Base-by-base conservation (phyloP, 2,329 filamentous ascomycete genomes). In the Hypoxylon sp. region DNA sequence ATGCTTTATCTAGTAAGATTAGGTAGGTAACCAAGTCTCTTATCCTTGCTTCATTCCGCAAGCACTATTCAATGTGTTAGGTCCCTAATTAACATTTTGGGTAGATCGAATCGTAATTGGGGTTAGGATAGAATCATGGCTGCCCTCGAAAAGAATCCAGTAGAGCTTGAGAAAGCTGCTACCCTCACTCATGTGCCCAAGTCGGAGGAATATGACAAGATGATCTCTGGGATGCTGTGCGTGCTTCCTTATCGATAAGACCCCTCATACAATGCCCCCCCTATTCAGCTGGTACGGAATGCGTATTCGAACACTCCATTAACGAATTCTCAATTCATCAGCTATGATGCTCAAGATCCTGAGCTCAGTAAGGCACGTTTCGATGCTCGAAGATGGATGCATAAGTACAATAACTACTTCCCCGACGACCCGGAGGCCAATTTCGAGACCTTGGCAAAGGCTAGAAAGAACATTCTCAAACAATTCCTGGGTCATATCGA, bases 201-300 rank as follows among this genome's bases (percentile, higher is more conserved):
- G 81, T 85, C 86, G 65, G 87, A 89, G 6, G 85, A 89, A 66
- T 90, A 89, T 59, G 86, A 90, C 74, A 87, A 86, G 74, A 90
- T 90, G 87, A 86, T 90, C 52, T 90, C 87, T 0, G 87, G 88
- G 29, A 87, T 90, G 81, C 80, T 89, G 86, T 88, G 76, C 71
- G 82, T 75, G n/a, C 13, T 33, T n/a, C 5, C 5, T 47, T 10
- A 13, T 26, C 3, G 17, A 53, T 44, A 8, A 46, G 53, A 33
- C 10, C 3, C 8, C 37, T 42, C 35, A 22, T 19, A 9, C 1
- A 10, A 22, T 22, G 19, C 35, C n/a, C 10, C n/a, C 10, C 10
- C 13, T 50, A 50, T 50, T 50, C n/a, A 22, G 10, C 35, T 10
- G 4, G 2, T 9, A 8, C 5, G 1, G 37, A 5, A 35, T 9